Evolutionary conservation across 805 yeast genomes (phyloP), one percentile per base, ranked within the genome.

Genomic region (Hanseniaspora thailandica): DNA sequence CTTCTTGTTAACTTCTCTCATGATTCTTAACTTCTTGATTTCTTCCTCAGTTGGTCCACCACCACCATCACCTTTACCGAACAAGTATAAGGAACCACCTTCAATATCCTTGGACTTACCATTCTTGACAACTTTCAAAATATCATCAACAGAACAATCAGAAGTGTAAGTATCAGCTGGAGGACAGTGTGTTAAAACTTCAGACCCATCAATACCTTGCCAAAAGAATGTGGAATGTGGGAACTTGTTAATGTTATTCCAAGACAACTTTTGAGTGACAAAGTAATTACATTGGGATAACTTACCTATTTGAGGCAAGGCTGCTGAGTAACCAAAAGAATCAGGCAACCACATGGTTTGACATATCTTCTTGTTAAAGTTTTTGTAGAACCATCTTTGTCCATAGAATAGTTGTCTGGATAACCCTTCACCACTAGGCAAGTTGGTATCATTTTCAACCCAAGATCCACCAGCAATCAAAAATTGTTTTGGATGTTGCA

Each of bases 21-120:
- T 82, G 60, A 97, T 80, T 63, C 97, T 80, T 62, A 90, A 74
- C 65, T 87, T 89, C 64, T 93, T 97, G 57, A 90, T 62, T 95
- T 88, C 89, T 62, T 86, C 95, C 38, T 85, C 84, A 4, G 86
- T 82, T 45, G 98, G 97, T 7, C 98, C 98, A 58, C 98, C 98
- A 57, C 98, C 98, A 61, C 98, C 98, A 65, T 90, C 98, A 62
- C 98, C 98, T 61, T 84, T 82, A 38, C 98, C 98, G 61, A 78
- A 93, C 41, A 88, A 71, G 63, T 93, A 70, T 60, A 90, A 71
- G 0, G 95, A 90, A 9, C 85, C 80, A 56, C 85, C 90, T 53
- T 82, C 88, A 57, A 81, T 78, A 55, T 87, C 81, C 58, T 85
- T 70, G 61, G 89, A 86, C 69, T 89, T 85, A 69, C 93, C 95